phyloP scores from a whole-genome alignment of 495 filamentous ascomycete genomes.

The Tuber umbilicatum region DNA sequence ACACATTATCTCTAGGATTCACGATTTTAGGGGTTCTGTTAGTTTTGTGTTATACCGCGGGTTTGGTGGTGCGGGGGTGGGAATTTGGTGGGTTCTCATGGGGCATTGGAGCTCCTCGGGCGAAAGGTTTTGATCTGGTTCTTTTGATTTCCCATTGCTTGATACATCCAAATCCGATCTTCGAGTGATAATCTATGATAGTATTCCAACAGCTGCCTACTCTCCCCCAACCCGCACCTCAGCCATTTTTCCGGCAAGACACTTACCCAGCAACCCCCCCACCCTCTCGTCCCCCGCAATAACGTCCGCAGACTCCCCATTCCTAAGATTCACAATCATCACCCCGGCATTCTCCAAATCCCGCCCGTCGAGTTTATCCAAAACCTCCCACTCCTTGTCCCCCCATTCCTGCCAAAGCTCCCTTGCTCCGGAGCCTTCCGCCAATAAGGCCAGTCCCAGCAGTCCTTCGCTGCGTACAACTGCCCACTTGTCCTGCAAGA shows the following conservation, averaged over 20 bases:
- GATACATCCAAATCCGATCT: neutral
- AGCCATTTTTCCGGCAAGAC: slow-evolving; percentile 15
- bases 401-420: slow-evolving; percentile 21
- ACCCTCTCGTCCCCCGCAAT: slow-evolving; percentile 21
- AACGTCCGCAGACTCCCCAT: slow-evolving; percentile 3
- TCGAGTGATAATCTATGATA: slow-evolving; percentile 27
- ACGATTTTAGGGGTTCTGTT: too few species aligned
- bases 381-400: slow-evolving; percentile 24
- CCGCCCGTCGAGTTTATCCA: slow-evolving; percentile 18
- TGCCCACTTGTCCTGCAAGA: slow-evolving; percentile 62
- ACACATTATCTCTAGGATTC: too few species aligned
- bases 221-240: neutral
- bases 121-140: neutral
- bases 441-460: slow-evolving; percentile 70
- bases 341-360: slow-evolving; percentile 35
- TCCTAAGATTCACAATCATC: slow-evolving; percentile 30
- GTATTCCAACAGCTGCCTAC: neutral
- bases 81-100: neutral
- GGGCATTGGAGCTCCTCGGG: neutral
- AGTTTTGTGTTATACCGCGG: neutral
- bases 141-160: neutral
- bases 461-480: slow-evolving; percentile 64
- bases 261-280: slow-evolving; percentile 18
- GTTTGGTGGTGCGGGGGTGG: neutral
- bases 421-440: slow-evolving; percentile 40